Base-by-base conservation (phyloP, 2,329 filamentous ascomycete species). In the Beauveria sp. region DNA sequence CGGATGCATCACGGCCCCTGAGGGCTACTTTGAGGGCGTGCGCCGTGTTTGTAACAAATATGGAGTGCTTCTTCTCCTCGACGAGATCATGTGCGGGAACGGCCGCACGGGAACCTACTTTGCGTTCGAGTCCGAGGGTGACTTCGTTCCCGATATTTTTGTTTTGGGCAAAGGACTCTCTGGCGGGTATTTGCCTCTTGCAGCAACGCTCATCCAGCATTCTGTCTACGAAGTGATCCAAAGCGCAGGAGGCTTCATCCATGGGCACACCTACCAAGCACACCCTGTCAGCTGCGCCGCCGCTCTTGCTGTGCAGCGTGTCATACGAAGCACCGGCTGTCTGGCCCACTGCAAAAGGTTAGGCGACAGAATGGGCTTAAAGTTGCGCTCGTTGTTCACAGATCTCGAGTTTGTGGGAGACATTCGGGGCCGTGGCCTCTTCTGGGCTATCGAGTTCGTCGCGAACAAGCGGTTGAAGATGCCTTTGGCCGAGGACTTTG, bases 31-130 rank as follows among this genome's bases (percentile, higher is more conserved):
- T 53, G 74, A 77, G n/a, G 55, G 87, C 0, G 84, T 93, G 72
- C 82, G 83, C 67, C 75, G 76, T 2, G 76, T 95, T 1, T 93
- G 90, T 70, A 81, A 87, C 58, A 83, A 83, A 63, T 79, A 93
- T 68, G 89, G 87, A 0, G 84, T 87, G 0, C 80, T 95, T 0
- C 77, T 95, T 22, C 87, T 93, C n/a, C 74, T 93, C 0, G 91
- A 79, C 24, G 58, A 61, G n/a, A 93, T 91, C 46, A 90, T 92
- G 87, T 87, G 83, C 53, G n/a, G 86, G 2, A 82, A 82, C 71
- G 85, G 86, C 1, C 75, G 85, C 1, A 80, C 79, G 0, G 86
- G 85, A 0, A 80, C 75, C 4, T 72, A 87, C 65, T n/a, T 82
- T 72, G 83, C 85, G 1, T 89, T 84, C 80, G 78, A 88, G 66